Evolutionary conservation across 768 basidiomycete species (phyloP), one percentile per base, ranked within the genome.

Genomic region (Panellus pusillus): DNA sequence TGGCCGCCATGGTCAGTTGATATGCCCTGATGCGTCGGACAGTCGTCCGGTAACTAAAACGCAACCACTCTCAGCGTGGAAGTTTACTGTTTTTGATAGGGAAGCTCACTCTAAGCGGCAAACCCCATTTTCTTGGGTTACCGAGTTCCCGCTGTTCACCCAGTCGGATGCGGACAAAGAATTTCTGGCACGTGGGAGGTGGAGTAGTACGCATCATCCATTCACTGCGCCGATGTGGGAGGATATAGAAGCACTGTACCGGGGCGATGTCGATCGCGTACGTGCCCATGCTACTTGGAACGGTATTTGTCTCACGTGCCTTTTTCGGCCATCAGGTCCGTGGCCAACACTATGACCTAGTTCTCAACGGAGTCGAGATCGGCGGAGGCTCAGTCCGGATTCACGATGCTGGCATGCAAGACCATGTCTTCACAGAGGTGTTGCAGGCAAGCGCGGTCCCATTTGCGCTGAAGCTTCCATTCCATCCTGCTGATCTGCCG

Each of bases 171-270:
- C 79, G 50, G 94, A 97, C 74, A 97, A 97, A 72, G 85, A 90
- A 35, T 82, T 87, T 65, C 71, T 93, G 28, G 89, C 93, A 4
- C 80, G 84, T 52, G 94, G 94, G 28, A 79, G 93, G 63, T 96
- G 92, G 91, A 89, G 90, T 60, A 90, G 89, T 58, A 86, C 91
- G 3, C 95, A 98, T 64, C 95, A 98, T 70, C 95, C 95, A 2
- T 98, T 98, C 71, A 98, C 95, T 12, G 94, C 95, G 9, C 95
- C 95, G 18, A 90, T 95, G 84, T 89, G 78, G 78, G 82, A 96
- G 68, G 95, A 98, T 68, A 77, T 96, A 20, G 77, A 83, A 42
- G 80, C 82, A 35, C 76, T 98, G 72, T 87, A 88, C 65, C 73
- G 73, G 38, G 92, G 91, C 35, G 76, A 83, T 61, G 72, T 87